Base-by-base conservation (phyloP, 352 stramenopile genomes). In the Discostella stelligera region DNA sequence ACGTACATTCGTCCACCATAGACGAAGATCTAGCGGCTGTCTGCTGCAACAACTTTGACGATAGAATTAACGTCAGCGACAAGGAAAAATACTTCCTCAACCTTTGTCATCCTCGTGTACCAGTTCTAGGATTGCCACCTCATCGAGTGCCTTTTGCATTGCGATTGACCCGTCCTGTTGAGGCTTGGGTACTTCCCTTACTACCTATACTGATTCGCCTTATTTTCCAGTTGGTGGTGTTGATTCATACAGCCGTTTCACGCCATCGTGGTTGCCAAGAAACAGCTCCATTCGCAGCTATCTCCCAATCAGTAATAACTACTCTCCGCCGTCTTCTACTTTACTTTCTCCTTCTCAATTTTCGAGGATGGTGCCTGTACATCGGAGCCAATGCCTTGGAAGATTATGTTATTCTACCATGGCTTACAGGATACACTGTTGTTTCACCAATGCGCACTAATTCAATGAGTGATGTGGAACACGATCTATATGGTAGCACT, bases 101-200 rank as follows among this genome's bases (percentile, higher is more conserved):
- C 41, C 46, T 84, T 39, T 84, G 77, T 21, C 21, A 76, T 71
- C 70, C 76, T 53, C 52, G 21, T 32, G 10, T 64, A 21, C 63
- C 60, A 37, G 25, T 79, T 55, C 69, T 90, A 13, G 53, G 68
- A 32, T 7, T 69, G 16, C 30, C 59, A 5, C 67, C 50, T 49
- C 50, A 64, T 61, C 27, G 60, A 49, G 25, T 82, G 32, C 76
- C 75, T 18, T 86, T 92, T 79, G 56, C 74, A 49, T 62, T 48
- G 65, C 53, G 77, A 68, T 73, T 92, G 25, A 75, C 83, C 32
- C 67, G 66, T 53, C 82, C 89, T 27, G 78, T 80, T 13, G 84
- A 92, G 48, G 84, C 85, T 18, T 90, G 83, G 84, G 23, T 91
- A 11, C 46, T 92, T 10, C 85, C 87, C 9, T 58, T 91, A 27